Evolutionary conservation across 805 yeast genomes (phyloP).

Genomic region (Geotrichum ghanense): DNA sequence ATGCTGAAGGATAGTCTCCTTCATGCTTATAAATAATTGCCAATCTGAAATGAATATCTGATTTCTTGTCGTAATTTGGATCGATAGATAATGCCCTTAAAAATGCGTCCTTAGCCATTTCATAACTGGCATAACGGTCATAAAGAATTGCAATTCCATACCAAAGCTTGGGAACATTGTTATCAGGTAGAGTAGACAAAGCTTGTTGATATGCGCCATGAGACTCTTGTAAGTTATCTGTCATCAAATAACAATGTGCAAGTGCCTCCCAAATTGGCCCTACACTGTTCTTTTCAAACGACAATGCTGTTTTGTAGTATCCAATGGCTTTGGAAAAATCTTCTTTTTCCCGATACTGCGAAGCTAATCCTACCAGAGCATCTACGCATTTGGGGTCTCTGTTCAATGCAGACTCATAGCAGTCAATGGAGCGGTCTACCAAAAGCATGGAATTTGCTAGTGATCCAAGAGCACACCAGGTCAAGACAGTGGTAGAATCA

Average conservation of each 20-base stretch:
- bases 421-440: constrained; percentile 76
- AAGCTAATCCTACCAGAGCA: constrained; percentile 77
- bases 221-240: constrained; percentile 91
- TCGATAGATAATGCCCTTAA: constrained; percentile 92
- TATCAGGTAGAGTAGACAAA: constrained; percentile 76
- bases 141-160: constrained; percentile 96
- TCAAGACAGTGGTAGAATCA: constrained; percentile 32
- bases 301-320: constrained; percentile 75
- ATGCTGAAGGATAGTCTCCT: constrained; percentile 70
- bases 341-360: constrained; percentile 77
- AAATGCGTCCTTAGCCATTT: constrained; percentile 97
- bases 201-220: constrained; percentile 97
- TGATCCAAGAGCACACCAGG: constrained; percentile 84
- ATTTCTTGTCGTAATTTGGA: constrained; percentile 90
- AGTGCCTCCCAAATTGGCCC: constrained; percentile 5
- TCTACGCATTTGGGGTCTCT: constrained; percentile 79
- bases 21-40: constrained; percentile 97
- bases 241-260: constrained; percentile 93
- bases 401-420: constrained; percentile 79
- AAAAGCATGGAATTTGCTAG: constrained; percentile 85
- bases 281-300: constrained; percentile 29
- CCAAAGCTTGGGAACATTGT: constrained; percentile 95
- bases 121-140: constrained; percentile 91
- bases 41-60: constrained; percentile 89
- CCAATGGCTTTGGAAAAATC: constrained; percentile 95